Conservation (phyloP, 495 filamentous ascomycete species). For the Amniculicola lignicola region DNA sequence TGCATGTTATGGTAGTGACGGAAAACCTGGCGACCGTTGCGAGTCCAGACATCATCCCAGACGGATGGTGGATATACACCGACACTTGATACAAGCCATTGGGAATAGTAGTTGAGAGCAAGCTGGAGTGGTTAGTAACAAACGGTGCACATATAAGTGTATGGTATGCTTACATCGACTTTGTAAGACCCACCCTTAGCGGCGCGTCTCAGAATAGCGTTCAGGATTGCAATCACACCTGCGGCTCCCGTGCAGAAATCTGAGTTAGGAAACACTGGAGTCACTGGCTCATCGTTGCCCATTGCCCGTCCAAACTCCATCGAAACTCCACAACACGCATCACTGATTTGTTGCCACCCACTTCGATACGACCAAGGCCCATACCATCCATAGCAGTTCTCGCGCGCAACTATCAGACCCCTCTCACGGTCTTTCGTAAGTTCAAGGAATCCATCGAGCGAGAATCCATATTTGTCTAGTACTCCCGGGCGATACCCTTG, state of each 20-base stretch:
- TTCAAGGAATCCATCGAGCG: slow-evolving; percentile 49
- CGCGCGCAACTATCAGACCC: slow-evolving; percentile 52
- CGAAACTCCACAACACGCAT: slow-evolving; percentile 43
- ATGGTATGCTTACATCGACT: slow-evolving; percentile 35
- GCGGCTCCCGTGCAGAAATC: slow-evolving; percentile 41
- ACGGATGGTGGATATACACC: slow-evolving; percentile 34
- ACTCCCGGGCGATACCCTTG: slow-evolving; percentile 55
- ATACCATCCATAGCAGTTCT: slow-evolving; percentile 59
- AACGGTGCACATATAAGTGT: background rate
- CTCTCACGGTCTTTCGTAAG: slow-evolving; percentile 45
- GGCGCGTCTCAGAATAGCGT: slow-evolving; percentile 34
- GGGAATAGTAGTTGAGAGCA: slow-evolving; percentile 42
- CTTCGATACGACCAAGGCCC: slow-evolving; percentile 52
- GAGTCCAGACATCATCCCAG: slow-evolving; percentile 39
- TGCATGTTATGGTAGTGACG: slow-evolving; percentile 38
- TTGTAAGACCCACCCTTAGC: slow-evolving; percentile 38
- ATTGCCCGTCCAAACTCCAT: slow-evolving; percentile 39
- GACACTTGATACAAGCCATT: slow-evolving; percentile 40
- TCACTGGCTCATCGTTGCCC: slow-evolving; percentile 43
- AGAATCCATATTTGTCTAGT: slow-evolving; percentile 53
- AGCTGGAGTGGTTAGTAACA: slow-evolving; percentile 19
- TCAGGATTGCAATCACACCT: slow-evolving; percentile 33
- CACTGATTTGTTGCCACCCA: slow-evolving; percentile 58
- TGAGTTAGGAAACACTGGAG: slow-evolving; percentile 41
- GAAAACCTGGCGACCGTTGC: slow-evolving; percentile 37